Base-by-base conservation (phyloP, 768 basidiomycete species). In the Tricholoma flavovirens region DNA sequence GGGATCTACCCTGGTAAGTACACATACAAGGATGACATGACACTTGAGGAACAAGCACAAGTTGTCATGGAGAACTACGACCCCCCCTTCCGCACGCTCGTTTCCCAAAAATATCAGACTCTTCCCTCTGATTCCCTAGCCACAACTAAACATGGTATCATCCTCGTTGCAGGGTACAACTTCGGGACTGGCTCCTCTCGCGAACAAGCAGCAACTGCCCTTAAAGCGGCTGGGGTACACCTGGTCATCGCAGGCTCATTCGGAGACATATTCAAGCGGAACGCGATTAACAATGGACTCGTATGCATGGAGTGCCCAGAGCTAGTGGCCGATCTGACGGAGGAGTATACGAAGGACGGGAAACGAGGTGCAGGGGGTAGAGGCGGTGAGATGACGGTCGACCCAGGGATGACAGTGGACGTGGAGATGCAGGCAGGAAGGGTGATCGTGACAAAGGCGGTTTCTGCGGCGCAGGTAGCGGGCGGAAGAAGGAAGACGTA, bases 41-140 rank as follows among this genome's bases (percentile, higher is more conserved):
- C 96, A 1, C 92, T 93, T 33, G 88, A 86, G 59, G 83, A 86
- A 26, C 97, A 98, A 70, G 95, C 93, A 2, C 84, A 97, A 64
- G 89, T 98, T 19, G 96, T 98, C 38, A 98, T 98, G 95, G 96
- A 99, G 75, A 99, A 98, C 75, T 98, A 99, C 71, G 96, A 99
- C 65, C 87, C 92, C 0, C 71, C 78, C 0, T 98, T 98, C 69
- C 90, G 96, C 11, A 52, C 75, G 1, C 81, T 83, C 53, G 86
- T 90, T 35, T 80, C 83, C 2, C 73, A 79, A 10, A 70, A 89
- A 14, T 68, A 76, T 14, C 56, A 65, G 40, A 46, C 66, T 11
- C 66, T 72, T 38, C 29, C 53, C 51, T 33, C 60, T 38, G 48
- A 55, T 62, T 32, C 32, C 62, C 15, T 60, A 8, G 59, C 68